A percentile compares a stretch with the other conserved stretches of the same genome.
These are phyloP conservation scores for Lactifluus volemus DNA, from an alignment of 768 basidiomycete species.

Conservation along the genomic window DNA sequence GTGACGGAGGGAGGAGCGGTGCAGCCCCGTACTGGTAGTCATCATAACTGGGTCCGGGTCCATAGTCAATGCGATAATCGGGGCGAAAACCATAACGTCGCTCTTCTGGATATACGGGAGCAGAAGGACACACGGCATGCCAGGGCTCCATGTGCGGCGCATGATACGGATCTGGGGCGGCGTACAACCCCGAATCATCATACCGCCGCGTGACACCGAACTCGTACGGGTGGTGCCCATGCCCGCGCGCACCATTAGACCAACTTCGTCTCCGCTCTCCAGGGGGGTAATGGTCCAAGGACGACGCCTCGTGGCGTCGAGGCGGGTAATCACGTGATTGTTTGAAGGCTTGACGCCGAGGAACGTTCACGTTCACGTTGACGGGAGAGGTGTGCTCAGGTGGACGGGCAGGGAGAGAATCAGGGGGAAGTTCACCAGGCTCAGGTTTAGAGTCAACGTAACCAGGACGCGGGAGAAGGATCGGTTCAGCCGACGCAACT, in stretches of 20 bases:
- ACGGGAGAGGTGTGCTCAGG: background rate
- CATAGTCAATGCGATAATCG: background rate
- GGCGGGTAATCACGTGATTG: background rate
- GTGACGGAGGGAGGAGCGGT: background rate
- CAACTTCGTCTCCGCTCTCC: background rate
- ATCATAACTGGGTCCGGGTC: background rate
- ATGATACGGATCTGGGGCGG: slow-evolving; percentile 9
- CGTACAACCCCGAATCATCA: slow-evolving; percentile 1
- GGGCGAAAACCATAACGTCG: background rate
- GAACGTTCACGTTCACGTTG: background rate
- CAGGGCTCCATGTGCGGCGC: slow-evolving; percentile 10
- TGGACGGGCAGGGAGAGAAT: background rate
- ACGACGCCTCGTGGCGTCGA: background rate
- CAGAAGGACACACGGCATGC: background rate
- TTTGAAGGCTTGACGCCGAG: background rate
- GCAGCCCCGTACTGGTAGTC: slow-evolving; percentile 1
- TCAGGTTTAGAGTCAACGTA: slow-evolving; percentile 8
- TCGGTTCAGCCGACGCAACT: background rate
- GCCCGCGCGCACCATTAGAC: background rate
- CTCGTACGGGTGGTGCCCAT: slow-evolving; percentile 11
- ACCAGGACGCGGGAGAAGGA: slow-evolving; percentile 19
- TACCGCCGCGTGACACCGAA: slow-evolving; percentile 10
- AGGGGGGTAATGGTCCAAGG: background rate
- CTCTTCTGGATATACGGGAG: background rate
- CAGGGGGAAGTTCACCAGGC: slow-evolving; percentile 6